Base-by-base conservation (phyloP, 352 stramenopile species). In the Pythium aquatile region DNA sequence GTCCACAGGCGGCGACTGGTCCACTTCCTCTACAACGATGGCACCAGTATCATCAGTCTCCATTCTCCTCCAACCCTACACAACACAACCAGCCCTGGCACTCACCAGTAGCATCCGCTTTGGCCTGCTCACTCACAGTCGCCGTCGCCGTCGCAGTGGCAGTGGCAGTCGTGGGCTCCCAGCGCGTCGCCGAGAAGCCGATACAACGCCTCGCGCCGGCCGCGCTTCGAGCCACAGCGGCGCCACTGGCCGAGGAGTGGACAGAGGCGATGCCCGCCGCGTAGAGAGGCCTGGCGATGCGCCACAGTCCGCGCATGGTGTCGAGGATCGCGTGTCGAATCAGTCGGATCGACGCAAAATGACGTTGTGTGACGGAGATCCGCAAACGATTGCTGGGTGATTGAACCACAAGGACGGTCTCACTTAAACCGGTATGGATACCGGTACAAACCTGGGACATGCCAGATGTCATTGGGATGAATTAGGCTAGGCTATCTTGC, bases 1-100 rank as follows among this genome's bases (percentile, higher is more conserved):
- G 52, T 86, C 78, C 46, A 82, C 83, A 56, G 57, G 39, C 3
- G 58, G 56, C 39, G 52, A 58, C 33, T 47, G 30, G 14, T 64
- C 57, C 42, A 61, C 72, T 52, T 61, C 72, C 55, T 69, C 68
- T 55, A 24, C 20, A 24, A 24, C 20, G 20, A 24, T 24, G 20
- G 20, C 20, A 24, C 24, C 39, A 46, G 1, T 6, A 47, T 47
- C 40, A 47, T 47, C 40, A 47, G 40, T 16, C 40, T 39, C 33
- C 33, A 24, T 24, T 24, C 20, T 1, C 20, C 20, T 24, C 20
- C 20, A 24, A 24, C 20, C 20, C 20, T 24, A 24, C 20, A 24
- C 20, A 11, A 39, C 9, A 39, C 33, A 7, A 39, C 9, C 33
- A 39, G 5, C 40, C 5, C 40, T 11, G 33, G 24, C 42, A 56